Evolutionary conservation across 2,329 filamentous ascomycete genomes (phyloP).

Genomic region (Fusarium oxysporum): DNA sequence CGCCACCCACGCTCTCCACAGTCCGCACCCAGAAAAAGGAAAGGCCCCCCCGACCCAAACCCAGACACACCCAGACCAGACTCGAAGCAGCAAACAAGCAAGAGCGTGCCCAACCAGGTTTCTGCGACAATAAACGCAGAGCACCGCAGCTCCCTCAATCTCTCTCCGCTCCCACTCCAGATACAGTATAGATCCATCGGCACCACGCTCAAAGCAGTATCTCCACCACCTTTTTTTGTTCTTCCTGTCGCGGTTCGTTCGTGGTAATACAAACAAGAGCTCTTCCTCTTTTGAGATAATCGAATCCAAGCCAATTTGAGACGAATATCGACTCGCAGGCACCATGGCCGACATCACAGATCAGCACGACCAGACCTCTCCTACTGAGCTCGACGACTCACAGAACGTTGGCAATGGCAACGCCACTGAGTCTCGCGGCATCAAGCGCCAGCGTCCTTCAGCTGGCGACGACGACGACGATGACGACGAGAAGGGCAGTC

Average conservation of each 20-base stretch:
- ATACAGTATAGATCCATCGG: slow-evolving; percentile 75
- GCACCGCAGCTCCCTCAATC: slow-evolving; percentile 58
- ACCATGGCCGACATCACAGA: slow-evolving; percentile 83
- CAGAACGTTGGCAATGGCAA: slow-evolving; percentile 81
- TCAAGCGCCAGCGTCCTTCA: slow-evolving; percentile 88
- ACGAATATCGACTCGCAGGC: slow-evolving; percentile 29
- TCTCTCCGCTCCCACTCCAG: slow-evolving; percentile 65
- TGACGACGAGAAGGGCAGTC: slow-evolving; percentile 96
- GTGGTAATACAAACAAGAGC: slow-evolving; percentile 53
- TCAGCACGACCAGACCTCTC: slow-evolving; percentile 80
- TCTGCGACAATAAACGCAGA: slow-evolving; percentile 62
- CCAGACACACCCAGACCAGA: slow-evolving; percentile 48
- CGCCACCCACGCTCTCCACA: slow-evolving; percentile 45
- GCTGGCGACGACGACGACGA: slow-evolving; percentile 94
- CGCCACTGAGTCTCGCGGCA: slow-evolving; percentile 78
- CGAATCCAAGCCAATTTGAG: slow-evolving; percentile 42
- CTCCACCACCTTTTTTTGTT: slow-evolving; percentile 68
- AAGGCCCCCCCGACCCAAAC: slow-evolving; percentile 40
- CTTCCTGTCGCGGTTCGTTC: slow-evolving; percentile 50
- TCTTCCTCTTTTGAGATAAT: slow-evolving; percentile 41
- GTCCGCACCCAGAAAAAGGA: slow-evolving; percentile 44
- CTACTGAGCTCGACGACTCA: slow-evolving; percentile 78
- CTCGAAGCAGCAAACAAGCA: slow-evolving; percentile 53
- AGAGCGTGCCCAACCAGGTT: slow-evolving; percentile 63
- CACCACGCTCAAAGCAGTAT: slow-evolving; percentile 74